Conservation (phyloP, 805 yeast genomes). For the Suhomyces pyralidae region DNA sequence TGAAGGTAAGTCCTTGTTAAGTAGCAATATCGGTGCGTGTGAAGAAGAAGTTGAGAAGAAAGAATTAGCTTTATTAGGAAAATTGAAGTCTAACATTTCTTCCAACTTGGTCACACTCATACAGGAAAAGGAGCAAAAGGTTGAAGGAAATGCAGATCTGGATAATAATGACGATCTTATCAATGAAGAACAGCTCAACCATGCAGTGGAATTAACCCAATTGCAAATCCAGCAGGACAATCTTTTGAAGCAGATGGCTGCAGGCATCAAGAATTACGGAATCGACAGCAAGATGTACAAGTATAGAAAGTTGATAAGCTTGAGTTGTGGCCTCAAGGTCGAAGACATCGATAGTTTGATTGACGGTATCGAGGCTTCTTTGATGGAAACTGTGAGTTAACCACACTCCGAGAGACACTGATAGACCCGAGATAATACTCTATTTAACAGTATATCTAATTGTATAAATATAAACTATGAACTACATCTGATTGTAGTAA, state of each 20-base stretch:
- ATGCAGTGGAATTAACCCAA: conserved; percentile 36
- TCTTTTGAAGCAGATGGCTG: conserved; percentile 47
- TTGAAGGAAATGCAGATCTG: conserved; percentile 2
- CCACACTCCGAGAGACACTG: background rate
- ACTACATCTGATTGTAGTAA: background rate
- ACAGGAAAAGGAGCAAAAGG: conserved; percentile 28
- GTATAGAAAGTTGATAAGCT: conserved; percentile 72
- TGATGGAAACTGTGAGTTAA: conserved; percentile 9
- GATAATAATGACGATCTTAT: conserved; percentile 7
- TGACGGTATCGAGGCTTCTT: conserved; percentile 56
- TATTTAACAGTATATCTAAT: background rate
- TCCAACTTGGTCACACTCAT: conserved; percentile 43
- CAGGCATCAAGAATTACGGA: conserved; percentile 39
- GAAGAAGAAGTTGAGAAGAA: conserved; percentile 13
- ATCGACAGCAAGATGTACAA: conserved; percentile 61
- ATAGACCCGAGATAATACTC: background rate
- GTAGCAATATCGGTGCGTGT: conserved; percentile 13
- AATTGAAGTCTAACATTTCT: conserved; percentile 43
- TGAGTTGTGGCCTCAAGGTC: conserved; percentile 70
- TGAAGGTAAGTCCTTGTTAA: conserved; percentile 24
- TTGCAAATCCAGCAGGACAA: conserved; percentile 51
- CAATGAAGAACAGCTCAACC: conserved; percentile 12
- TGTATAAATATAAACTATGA: background rate
- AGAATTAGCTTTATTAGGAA: conserved; percentile 22
- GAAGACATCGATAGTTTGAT: conserved; percentile 80